Conservation (phyloP, 345 rosid species). For the Camelina sativa region DNA sequence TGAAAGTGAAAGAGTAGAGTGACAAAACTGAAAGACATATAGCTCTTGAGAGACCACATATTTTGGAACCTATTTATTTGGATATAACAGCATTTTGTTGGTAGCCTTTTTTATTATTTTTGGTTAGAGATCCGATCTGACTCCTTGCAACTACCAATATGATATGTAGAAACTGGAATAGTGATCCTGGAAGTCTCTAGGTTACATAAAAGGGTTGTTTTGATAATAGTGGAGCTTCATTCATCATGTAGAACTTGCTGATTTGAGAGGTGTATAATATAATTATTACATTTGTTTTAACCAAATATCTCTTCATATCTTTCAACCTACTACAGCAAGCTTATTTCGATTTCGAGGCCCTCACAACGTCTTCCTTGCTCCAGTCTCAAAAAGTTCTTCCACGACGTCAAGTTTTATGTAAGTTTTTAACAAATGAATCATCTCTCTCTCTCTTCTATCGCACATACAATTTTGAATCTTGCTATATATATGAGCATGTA, state of each 20-base stretch:
- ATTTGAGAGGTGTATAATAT: not conserved
- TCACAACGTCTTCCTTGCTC: no score
- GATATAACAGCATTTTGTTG: not conserved
- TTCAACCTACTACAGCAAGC: no score
- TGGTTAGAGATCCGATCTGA: not conserved
- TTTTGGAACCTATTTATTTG: not conserved
- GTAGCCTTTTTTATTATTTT: not conserved
- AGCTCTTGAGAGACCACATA: not conserved
- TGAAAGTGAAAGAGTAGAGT: not conserved
- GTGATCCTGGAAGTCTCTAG: not conserved
- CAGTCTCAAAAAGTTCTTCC: no score
- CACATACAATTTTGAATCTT: no score
- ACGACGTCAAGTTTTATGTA: no score
- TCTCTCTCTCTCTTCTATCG: no score
- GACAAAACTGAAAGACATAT: constrained; percentile 13
- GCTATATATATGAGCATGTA: no score
- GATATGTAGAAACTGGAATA: not conserved
- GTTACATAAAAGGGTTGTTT: not conserved
- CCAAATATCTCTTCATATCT: not conserved
- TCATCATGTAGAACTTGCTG: not conserved
- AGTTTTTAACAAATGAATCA: no score
- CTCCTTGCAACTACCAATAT: not conserved
- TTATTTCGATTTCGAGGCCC: no score
- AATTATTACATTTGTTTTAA: no score
- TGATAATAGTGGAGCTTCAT: not conserved